phyloP scores from a whole-genome alignment of 73 alveolate species.

The Loxodes magnus region DNA sequence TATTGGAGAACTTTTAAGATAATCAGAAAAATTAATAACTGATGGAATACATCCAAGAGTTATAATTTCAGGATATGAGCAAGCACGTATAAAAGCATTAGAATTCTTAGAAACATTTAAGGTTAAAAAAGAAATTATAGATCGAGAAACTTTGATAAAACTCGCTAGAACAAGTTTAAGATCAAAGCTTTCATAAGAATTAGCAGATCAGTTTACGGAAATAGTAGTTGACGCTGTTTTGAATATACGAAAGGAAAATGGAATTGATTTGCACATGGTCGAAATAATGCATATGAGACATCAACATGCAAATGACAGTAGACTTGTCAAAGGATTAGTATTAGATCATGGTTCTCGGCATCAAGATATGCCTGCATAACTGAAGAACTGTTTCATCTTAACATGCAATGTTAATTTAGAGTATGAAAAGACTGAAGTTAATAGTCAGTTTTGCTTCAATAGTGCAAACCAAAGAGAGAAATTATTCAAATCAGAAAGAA shows the following conservation, averaged over 20 bases:
- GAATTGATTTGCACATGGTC: constrained; percentile 87
- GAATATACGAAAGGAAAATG: constrained; percentile 57
- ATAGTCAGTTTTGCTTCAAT: constrained; percentile 97
- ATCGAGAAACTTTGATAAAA: constrained; percentile 81
- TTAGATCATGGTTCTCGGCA: constrained; percentile 99
- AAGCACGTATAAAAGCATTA: constrained; percentile 10
- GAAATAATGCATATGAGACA: constrained; percentile 99
- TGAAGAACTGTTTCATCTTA: constrained; percentile 89
- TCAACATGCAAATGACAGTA: constrained; percentile 94
- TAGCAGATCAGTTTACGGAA: constrained; percentile 65
- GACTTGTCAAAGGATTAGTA: constrained; percentile 97
- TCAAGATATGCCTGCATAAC: constrained; percentile 81
- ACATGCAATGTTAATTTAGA: constrained; percentile 97
- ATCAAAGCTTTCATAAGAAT: constrained; percentile 59
- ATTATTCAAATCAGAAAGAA: constrained; percentile 91
- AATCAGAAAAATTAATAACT: constrained; percentile 78
- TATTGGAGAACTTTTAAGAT: constrained; percentile 90
- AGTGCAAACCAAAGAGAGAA: constrained; percentile 99
- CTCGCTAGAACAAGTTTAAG: constrained; percentile 85
- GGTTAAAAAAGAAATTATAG: constrained; percentile 51
- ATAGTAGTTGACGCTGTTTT: constrained; percentile 80
- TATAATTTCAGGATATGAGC: constrained; percentile 72
- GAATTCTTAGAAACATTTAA: constrained; percentile 35
- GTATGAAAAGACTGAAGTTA: constrained; percentile 98
- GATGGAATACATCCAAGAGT: constrained; percentile 96